Conservation (phyloP, 2,329 filamentous ascomycete species). For the Aspergillus udagawae region DNA sequence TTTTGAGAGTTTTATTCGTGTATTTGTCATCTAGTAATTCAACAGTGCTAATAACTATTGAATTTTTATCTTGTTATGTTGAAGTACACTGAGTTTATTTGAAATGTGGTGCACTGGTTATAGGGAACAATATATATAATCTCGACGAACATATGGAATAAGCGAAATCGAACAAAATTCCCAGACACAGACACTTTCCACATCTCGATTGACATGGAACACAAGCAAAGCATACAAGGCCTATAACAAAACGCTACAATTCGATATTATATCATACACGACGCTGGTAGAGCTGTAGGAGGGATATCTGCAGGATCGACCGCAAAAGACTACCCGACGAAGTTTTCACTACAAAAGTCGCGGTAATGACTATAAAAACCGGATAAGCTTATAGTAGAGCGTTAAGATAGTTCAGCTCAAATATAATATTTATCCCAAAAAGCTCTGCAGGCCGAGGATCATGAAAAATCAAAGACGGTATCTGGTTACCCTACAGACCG, state of each 20-base stretch:
- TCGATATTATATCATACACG: background rate
- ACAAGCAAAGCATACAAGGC: background rate
- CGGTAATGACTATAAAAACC: background rate
- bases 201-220: fast-evolving
- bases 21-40: no score
- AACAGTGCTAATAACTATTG: background rate
- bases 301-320: background rate
- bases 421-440: background rate
- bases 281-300: background rate
- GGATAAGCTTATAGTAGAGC: background rate
- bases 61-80: background rate
- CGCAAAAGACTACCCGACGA: background rate
- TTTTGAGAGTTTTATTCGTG: background rate
- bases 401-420: fast-evolving
- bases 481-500: background rate
- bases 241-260: fast-evolving
- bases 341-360: background rate
- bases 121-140: background rate
- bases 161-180: background rate
- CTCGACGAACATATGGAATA: background rate
- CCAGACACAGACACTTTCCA: background rate
- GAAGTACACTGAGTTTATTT: background rate
- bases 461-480: background rate
- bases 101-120: background rate
- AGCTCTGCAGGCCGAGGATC: background rate